Base-by-base conservation (phyloP, 23 red algal species). In the Pyropia haitanensis region DNA sequence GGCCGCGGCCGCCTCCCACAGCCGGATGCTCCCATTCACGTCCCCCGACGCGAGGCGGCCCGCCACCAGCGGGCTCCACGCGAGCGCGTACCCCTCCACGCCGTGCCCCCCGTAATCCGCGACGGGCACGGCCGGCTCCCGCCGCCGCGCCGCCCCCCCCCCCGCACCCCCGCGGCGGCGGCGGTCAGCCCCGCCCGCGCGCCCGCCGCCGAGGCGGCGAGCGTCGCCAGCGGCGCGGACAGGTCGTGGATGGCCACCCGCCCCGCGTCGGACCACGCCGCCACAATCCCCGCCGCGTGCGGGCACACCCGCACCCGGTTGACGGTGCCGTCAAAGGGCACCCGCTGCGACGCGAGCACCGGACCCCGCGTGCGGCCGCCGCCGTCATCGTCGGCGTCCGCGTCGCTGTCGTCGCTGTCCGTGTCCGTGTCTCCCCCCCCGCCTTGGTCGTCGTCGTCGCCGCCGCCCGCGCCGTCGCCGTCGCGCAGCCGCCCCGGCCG, bases 251-350 rank as follows among this genome's bases (percentile, higher is more conserved):
- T 61, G 20, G 50, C 67, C 10, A 95, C 80, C 10, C 88, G 72
- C 2, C 79, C 75, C 1, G 39, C 39, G 8, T 84, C 80, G 22
- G 61, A 61, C 88, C 88, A 95, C 12, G 65, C 63, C 2, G 88
- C 88, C 2, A 85, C 74, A 54, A 95, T 79, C 44, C 85, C 75
- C 14, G 80, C 54, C 57, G 51, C 62, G 24, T 95, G 88, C 14
- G 88, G 88, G 72, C 85, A 70, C 52, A 58, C 69, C 50, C 88
- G 80, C 0, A 95, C 76, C 12, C 88, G 73, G 22, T 95, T 95
- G 25, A 80, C 67, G 28, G 63, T 68, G 25, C 73, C 76, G 39
- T 85, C 71, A 21, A 71, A 63, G 16, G 57, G 65, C 23, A 95
- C 80, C 28, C 78, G 73, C 2, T 69, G 22, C 27, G 48, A 74